A percentile compares a stretch with the other conserved stretches of the same genome.
Conservation (phyloP, 108 stramenopile genomes). For the Nannochloropsis granulata region DNA sequence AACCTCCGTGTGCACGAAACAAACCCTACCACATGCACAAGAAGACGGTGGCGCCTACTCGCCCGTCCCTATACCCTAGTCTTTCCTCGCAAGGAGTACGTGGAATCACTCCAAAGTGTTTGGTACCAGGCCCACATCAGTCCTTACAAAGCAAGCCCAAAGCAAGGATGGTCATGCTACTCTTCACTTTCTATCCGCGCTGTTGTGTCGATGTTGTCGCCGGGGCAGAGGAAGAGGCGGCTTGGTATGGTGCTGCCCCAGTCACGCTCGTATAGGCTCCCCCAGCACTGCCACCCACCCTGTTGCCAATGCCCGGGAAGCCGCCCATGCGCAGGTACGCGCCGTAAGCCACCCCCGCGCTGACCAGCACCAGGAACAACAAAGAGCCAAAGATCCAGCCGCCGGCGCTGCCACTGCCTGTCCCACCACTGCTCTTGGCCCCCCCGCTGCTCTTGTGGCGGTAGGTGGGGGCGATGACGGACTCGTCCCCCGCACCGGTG, state of each 20-base stretch:
- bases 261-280: neutral
- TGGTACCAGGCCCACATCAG: too few species aligned
- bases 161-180: too few species aligned
- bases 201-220: neutral
- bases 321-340: neutral
- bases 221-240: neutral
- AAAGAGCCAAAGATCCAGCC: neutral
- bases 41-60: too few species aligned
- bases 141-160: too few species aligned
- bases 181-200: too few species aligned
- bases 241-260: neutral
- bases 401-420: neutral
- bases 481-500: neutral
- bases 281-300: neutral
- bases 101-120: too few species aligned
- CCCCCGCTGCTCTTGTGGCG: neutral
- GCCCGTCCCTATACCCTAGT: too few species aligned
- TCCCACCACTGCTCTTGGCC: neutral
- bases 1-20: too few species aligned
- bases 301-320: neutral
- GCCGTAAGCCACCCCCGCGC: neutral
- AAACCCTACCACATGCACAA: too few species aligned
- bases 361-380: neutral
- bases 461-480: neutral
- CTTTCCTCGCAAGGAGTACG: too few species aligned